phyloP scores from a whole-genome alignment of 139 green algal genomes.

The Diplosphaera chodatii region DNA sequence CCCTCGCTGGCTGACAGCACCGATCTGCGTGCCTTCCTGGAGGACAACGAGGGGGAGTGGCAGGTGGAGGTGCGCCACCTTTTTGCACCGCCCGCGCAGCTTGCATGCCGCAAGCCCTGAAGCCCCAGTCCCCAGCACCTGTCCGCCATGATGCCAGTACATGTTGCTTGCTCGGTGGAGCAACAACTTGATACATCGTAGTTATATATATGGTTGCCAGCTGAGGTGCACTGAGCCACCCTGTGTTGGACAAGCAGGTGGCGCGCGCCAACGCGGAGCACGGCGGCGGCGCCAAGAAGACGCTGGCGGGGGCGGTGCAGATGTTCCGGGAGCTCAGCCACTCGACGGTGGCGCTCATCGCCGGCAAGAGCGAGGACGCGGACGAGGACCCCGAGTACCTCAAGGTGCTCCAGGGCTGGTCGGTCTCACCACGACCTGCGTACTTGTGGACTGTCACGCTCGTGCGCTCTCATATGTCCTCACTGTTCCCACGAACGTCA shows the following conservation, averaged over 20 bases:
- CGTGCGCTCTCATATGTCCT: too few species aligned
- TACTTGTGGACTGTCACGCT: too few species aligned
- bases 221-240: too few species aligned
- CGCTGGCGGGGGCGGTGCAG: constrained; percentile 34
- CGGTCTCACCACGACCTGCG: too few species aligned
- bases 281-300: constrained; percentile 18
- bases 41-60: constrained; percentile 79
- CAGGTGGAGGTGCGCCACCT: constrained; percentile 50
- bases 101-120: too few species aligned
- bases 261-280: not conserved
- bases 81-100: too few species aligned
- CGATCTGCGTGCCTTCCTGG: constrained; percentile 75
- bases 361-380: constrained; percentile 45
- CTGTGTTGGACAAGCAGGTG: not conserved
- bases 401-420: constrained; percentile 29
- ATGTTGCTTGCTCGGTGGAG: too few species aligned
- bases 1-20: constrained; percentile 55
- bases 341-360: constrained; percentile 43
- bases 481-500: too few species aligned
- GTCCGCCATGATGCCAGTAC: too few species aligned
- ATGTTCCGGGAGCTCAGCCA: constrained; percentile 50
- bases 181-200: too few species aligned
- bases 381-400: constrained; percentile 80
- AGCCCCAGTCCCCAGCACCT: too few species aligned
- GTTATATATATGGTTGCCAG: too few species aligned